phyloP scores from a whole-genome alignment of 2,329 filamentous ascomycete species.

The Sporothrix brunneoviolacea region DNA sequence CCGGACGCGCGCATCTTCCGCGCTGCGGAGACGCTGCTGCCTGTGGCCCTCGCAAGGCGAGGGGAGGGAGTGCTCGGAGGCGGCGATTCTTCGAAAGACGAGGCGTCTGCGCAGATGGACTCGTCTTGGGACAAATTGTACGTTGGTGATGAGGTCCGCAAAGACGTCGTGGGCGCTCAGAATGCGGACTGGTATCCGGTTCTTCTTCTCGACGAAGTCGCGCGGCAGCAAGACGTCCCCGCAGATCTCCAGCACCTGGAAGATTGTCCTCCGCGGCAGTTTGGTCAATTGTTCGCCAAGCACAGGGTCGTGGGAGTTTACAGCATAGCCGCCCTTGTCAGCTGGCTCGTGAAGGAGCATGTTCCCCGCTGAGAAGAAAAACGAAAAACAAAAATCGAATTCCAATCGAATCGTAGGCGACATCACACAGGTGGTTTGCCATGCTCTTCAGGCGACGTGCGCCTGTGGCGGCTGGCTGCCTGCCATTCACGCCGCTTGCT shows the following conservation, averaged over 20 bases:
- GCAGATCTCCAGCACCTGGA: neutral
- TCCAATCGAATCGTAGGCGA: too few species aligned
- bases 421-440: too few species aligned
- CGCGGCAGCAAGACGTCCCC: neutral
- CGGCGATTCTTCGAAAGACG: accelerated
- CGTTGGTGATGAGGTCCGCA: slow-evolving; percentile 18
- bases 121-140: slow-evolving; percentile 15
- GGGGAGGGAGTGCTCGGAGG: neutral
- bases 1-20: slow-evolving; percentile 50
- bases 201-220: neutral
- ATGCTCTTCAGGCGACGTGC: too few species aligned
- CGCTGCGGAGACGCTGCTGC: slow-evolving; percentile 40
- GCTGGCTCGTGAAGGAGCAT: neutral
- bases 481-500: too few species aligned
- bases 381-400: too few species aligned
- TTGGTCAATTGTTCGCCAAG: neutral
- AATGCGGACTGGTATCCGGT: slow-evolving; percentile 17
- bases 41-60: neutral
- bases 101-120: neutral
- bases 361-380: too few species aligned
- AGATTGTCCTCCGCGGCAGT: neutral
- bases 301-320: neutral
- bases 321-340: slow-evolving; percentile 3
- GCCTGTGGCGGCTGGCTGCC: too few species aligned
- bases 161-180: slow-evolving; percentile 14